Conservation (phyloP, 371 early-diverging fungal species). For the Actinomortierella wolfii region DNA sequence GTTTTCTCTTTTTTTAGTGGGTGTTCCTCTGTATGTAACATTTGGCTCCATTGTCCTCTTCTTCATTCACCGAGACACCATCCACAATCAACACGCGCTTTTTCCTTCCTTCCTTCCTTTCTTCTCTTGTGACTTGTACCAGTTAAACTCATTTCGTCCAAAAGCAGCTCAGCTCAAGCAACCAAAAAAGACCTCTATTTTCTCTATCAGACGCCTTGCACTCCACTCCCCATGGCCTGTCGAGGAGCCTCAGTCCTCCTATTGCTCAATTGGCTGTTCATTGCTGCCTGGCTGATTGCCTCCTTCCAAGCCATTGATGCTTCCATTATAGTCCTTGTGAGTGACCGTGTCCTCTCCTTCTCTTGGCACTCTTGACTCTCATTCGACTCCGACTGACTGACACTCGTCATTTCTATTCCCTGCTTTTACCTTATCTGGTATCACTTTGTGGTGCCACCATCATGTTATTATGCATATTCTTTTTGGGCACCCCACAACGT, state of each 20-base stretch:
- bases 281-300: slow-evolving; percentile 20
- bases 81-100: background rate
- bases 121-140: slow-evolving; percentile 2
- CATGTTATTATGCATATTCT: background rate
- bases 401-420: background rate
- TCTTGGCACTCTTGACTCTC: background rate
- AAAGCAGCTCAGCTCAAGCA: slow-evolving; percentile 4
- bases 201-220: no score
- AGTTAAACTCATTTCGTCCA: no score
- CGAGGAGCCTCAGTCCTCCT: slow-evolving; percentile 40
- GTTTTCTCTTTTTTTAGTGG: no score
- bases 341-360: background rate
- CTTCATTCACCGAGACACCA: no score
- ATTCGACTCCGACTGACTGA: background rate
- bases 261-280: slow-evolving; percentile 29
- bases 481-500: background rate
- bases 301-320: slow-evolving; percentile 35
- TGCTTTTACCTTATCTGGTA: background rate
- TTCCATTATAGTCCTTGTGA: slow-evolving; percentile 42
- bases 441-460: background rate
- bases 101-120: slow-evolving; percentile 8
- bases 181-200: no score
- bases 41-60: background rate
- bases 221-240: background rate
- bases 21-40: no score